Base-by-base conservation (phyloP, 2,329 filamentous ascomycete species). In the Talaromyces funiculosus region DNA sequence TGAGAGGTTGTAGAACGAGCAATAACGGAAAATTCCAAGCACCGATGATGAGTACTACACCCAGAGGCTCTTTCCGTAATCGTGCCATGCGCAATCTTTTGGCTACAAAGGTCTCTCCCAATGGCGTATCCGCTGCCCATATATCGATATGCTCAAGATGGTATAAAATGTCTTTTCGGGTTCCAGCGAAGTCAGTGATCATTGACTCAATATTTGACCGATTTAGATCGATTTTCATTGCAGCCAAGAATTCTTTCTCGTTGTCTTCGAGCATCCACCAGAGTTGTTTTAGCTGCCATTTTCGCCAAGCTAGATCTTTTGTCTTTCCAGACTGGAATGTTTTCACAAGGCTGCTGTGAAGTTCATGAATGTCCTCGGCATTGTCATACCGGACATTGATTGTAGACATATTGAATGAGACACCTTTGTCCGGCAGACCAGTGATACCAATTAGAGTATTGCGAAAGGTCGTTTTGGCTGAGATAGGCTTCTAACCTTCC, bases 11-110 rank as follows among this genome's bases (percentile, higher is more conserved):
- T 0, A 80, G 53, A 0, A 72, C 60, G 3, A 78, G 66, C 3
- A 72, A 62, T 54, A 80, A 66, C 0, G 79, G 78, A 18, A 75
- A 80, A 61, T 81, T 81, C 78, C 78, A 81, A 2, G 78, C 71
- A 0, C 75, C 74, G 22, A 81, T 76, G 43, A 81, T 73, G 9
- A 81, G 70, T 0, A 72, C 70, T 1, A 80, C 73, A 5, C 78
- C 79, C 2, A 75, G 67, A 0, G 79, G 78, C 63, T 81, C 77
- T 53, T 76, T 75, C 10, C 76, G 72, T 22, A 70, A 67, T 0
- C 74, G 68, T 6, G 68, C 63, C 20, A 68, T 68, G 18, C 75
- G 60, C 1, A 67, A 67, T 29, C 53, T n/a, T 31, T 72, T 72
- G 12, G 74, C 60, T 24, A 76, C 37, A 35, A 71, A 64, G 58